phyloP scores from a whole-genome alignment of 129 eudicot species.

The Oenanthe sinensis region DNA sequence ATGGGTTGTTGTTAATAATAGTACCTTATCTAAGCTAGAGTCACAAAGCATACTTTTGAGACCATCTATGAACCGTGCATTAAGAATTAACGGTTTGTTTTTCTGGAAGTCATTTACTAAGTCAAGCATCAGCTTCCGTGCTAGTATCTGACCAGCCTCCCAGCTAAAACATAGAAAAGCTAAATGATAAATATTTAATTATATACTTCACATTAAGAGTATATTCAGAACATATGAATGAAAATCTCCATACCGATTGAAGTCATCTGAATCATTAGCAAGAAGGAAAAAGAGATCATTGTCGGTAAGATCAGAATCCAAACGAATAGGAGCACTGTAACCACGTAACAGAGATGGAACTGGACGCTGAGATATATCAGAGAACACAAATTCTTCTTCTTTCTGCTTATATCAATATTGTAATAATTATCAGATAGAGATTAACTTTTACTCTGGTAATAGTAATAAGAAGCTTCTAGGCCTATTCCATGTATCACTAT shows the following conservation, averaged over 20 bases:
- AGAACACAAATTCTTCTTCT: constrained; percentile 84
- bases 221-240: no score
- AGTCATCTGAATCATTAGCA: constrained; percentile 95
- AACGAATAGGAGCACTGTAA: constrained; percentile 93
- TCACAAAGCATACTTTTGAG: constrained; percentile 62
- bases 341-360: constrained; percentile 82
- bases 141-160: constrained; percentile 91
- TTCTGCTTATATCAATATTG: constrained; percentile 29
- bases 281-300: constrained; percentile 73
- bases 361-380: constrained; percentile 61
- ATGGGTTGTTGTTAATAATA: no score
- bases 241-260: constrained; percentile 52
- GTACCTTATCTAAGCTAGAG: constrained; percentile 80
- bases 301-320: constrained; percentile 87
- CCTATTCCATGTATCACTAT: no score
- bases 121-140: constrained; percentile 74
- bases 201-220: no score
- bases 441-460: not conserved
- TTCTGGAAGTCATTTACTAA: constrained; percentile 75
- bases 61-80: constrained; percentile 65
- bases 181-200: no score
- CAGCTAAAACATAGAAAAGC: constrained; percentile 37
- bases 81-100: constrained; percentile 48
- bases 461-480: no score
- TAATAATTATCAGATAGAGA: not conserved